Percentiles rank a stretch among this genome's conserved stretches.
phyloP scores from a whole-genome alignment of 2,329 filamentous ascomycete species.

The Diaporthe sp. region DNA sequence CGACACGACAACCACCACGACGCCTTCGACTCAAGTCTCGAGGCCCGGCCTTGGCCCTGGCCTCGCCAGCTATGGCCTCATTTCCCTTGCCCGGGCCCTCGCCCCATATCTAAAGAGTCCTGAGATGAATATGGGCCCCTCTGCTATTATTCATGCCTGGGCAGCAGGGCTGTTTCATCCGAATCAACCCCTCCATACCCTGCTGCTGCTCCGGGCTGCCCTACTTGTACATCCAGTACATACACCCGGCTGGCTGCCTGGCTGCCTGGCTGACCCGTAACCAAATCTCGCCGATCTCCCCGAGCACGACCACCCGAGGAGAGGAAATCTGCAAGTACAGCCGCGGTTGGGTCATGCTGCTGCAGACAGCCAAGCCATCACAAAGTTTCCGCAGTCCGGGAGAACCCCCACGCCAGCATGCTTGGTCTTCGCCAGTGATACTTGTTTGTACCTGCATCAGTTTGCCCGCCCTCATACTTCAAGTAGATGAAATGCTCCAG shows the following conservation, averaged over 20 bases:
- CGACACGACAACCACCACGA: conserved; percentile 9
- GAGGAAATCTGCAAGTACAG: neutral
- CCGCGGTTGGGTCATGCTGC: neutral
- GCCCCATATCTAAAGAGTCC: conserved; percentile 7
- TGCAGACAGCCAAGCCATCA: conserved; percentile 12
- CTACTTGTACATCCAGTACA: neutral
- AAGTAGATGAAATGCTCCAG: neutral
- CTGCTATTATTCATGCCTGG: conserved; percentile 30
- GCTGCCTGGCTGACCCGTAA: neutral
- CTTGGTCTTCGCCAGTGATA: neutral
- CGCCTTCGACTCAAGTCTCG: conserved; percentile 12
- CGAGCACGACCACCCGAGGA: neutral
- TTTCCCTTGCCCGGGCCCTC: neutral
- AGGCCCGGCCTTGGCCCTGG: neutral
- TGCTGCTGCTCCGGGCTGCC: conserved; percentile 14
- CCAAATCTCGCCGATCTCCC: conserved; percentile 21
- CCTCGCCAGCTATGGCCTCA: conserved; percentile 16
- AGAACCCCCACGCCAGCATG: conserved; percentile 16
- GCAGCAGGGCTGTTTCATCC: conserved; percentile 29
- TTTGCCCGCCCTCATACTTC: neutral
- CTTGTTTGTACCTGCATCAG: conserved; percentile 20
- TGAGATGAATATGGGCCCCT: conserved; percentile 28
- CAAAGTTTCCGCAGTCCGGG: conserved; percentile 11
- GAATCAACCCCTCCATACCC: conserved; percentile 24
- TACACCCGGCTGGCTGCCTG: neutral